A percentile compares a stretch with the other conserved stretches of the same genome.
Conservation (phyloP, 495 filamentous ascomycete species). For the Penicillium samsonianum region DNA sequence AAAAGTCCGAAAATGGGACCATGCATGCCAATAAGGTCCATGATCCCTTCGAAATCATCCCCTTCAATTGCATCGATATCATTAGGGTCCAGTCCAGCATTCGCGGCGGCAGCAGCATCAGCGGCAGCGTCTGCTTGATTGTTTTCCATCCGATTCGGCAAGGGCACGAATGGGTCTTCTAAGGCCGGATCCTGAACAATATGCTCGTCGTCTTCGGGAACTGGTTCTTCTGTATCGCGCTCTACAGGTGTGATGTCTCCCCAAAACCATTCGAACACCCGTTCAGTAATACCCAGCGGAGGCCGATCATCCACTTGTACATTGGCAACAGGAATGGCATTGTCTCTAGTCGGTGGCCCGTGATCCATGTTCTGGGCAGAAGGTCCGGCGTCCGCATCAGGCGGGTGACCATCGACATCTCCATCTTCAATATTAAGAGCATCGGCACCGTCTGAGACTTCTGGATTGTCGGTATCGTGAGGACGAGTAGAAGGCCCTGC, state of each 20-base stretch:
- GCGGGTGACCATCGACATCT: background rate
- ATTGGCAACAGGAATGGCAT: background rate
- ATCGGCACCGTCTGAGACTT: background rate
- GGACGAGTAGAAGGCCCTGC: conserved; percentile 14
- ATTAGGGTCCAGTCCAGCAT: conserved; percentile 58
- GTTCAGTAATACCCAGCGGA: conserved; percentile 20
- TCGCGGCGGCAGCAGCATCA: conserved; percentile 36
- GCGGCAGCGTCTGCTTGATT: conserved; percentile 24
- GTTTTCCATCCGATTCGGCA: conserved; percentile 35
- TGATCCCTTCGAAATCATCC: conserved; percentile 95
- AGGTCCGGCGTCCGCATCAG: conserved; percentile 1
- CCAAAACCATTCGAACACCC: conserved; percentile 62
- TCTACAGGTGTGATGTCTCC: conserved; percentile 50
- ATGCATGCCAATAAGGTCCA: conserved; percentile 96
- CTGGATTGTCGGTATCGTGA: background rate
- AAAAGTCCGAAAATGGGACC: conserved; percentile 86
- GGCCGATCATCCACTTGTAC: conserved; percentile 10
- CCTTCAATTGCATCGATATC: conserved; percentile 67
- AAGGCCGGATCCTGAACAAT: conserved; percentile 56
- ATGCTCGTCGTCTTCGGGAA: conserved; percentile 55
- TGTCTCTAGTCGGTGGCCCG: background rate
- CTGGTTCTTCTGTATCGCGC: conserved; percentile 33
- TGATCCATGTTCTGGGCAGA: conserved; percentile 2
- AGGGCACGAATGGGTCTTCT: conserved; percentile 65
- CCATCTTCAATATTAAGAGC: background rate